phyloP scores from a whole-genome alignment of 2,329 filamentous ascomycete species.

The Calonectria hawksworthii region DNA sequence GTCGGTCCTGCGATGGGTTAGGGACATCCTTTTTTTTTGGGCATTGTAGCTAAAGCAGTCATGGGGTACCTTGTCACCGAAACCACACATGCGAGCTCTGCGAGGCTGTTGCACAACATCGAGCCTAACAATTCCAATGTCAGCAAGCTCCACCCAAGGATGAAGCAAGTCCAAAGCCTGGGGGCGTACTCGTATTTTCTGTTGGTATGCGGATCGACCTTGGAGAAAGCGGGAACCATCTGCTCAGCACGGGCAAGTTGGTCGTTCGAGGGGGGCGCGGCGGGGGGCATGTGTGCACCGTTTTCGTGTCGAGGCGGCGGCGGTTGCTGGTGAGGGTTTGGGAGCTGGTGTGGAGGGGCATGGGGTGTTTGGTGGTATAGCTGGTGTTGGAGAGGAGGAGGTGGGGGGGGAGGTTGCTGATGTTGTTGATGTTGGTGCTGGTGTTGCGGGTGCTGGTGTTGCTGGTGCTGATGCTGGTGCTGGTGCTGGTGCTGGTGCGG shows the following conservation, averaged over 20 bases:
- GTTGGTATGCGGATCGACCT: conserved; percentile 51
- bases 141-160: conserved; percentile 24
- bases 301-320: conserved; percentile 44
- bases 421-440: conserved; percentile 33
- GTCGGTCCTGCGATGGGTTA: conserved; percentile 76
- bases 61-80: conserved; percentile 88
- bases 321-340: conserved; percentile 42
- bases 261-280: conserved; percentile 35
- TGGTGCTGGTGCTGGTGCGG: conserved; percentile 32
- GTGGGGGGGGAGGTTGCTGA: conserved; percentile 40
- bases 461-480: conserved; percentile 30
- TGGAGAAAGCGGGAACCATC: conserved; percentile 48
- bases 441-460: conserved; percentile 23
- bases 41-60: not conserved
- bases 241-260: conserved; percentile 32
- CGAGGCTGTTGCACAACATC: conserved; percentile 91
- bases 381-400: conserved; percentile 36
- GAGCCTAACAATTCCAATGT: conserved; percentile 63
- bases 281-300: conserved; percentile 24
- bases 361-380: conserved; percentile 42
- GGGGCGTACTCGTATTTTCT: conserved; percentile 53
- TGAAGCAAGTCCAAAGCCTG: not conserved
- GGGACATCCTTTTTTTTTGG: conserved; percentile 15
- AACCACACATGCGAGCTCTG: conserved; percentile 97
- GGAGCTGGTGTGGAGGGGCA: conserved; percentile 40